Evolutionary conservation across 495 filamentous ascomycete species (phyloP).

Genomic region (Podospora comata): DNA sequence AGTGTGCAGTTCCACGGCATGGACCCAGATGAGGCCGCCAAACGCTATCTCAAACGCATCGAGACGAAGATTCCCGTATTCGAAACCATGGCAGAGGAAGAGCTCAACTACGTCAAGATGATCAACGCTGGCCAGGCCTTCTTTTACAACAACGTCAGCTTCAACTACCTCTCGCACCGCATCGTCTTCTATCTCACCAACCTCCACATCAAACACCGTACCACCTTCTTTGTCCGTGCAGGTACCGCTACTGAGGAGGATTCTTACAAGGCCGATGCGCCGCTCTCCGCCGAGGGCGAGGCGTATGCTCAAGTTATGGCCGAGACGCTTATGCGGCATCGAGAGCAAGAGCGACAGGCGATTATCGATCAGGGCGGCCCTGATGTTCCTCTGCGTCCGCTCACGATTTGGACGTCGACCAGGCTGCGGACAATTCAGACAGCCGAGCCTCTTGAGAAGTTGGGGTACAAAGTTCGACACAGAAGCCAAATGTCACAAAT

Average conservation of each 20-base stretch:
- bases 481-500: slow-evolving; percentile 94
- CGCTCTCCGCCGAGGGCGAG: slow-evolving; percentile 73
- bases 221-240: slow-evolving; percentile 88
- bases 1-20: slow-evolving; percentile 74
- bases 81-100: slow-evolving; percentile 91
- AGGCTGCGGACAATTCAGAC: slow-evolving; percentile 87
- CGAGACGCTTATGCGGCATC: slow-evolving; percentile 74
- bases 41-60: slow-evolving; percentile 85
- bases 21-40: slow-evolving; percentile 85
- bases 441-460: slow-evolving; percentile 69
- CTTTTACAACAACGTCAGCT: slow-evolving; percentile 90
- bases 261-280: slow-evolving; percentile 85
- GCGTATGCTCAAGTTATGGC: slow-evolving; percentile 89
- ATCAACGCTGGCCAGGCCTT: slow-evolving; percentile 94
- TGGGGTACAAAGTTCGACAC: slow-evolving; percentile 82
- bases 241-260: slow-evolving; percentile 69
- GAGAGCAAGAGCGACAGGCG: slow-evolving; percentile 72
- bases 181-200: slow-evolving; percentile 99
- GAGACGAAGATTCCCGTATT: slow-evolving; percentile 89
- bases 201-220: slow-evolving; percentile 88
- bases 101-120: slow-evolving; percentile 98
- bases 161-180: slow-evolving; percentile 90
- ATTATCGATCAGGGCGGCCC: slow-evolving; percentile 65
- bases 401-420: slow-evolving; percentile 94
- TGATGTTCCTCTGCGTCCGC: slow-evolving; percentile 66